A percentile compares a stretch with the other conserved stretches of the same genome.
These are phyloP conservation scores for Erysimum cheiranthoides DNA, from an alignment of 345 rosid species.

Conservation along the genomic window DNA sequence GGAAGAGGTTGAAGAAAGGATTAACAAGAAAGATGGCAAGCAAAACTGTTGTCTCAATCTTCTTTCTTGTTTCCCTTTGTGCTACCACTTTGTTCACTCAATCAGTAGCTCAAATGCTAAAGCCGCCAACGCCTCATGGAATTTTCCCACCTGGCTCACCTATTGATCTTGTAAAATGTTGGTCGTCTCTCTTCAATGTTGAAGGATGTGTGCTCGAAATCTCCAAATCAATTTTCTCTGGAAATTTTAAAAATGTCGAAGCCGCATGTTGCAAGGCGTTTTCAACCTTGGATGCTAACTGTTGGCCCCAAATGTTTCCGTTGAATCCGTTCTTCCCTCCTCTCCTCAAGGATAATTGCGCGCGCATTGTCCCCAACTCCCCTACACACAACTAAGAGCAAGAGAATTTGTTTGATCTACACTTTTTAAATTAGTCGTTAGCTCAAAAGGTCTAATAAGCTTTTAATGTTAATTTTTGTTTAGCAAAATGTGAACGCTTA, in stretches of 20 bases:
- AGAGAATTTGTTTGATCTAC: not conserved
- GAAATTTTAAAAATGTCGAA: constrained; percentile 11
- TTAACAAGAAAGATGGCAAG: constrained; percentile 14
- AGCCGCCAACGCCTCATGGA: not conserved
- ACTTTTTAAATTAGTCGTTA: not conserved
- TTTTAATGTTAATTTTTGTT: not conserved
- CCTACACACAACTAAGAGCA: not conserved
- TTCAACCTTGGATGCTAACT: constrained; percentile 12
- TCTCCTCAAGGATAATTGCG: constrained; percentile 27
- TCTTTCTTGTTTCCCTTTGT: not conserved
- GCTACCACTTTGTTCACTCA: constrained; percentile 7
- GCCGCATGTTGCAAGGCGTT: constrained; percentile 36
- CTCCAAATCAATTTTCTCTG: constrained; percentile 22
- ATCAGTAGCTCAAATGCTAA: constrained; percentile 20
- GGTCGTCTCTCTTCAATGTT: constrained; percentile 27
- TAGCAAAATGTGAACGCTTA: not conserved
- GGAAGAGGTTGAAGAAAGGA: not conserved
- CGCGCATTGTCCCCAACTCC: not conserved
- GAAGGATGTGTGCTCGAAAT: constrained; percentile 40
- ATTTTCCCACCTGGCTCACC: constrained; percentile 1
- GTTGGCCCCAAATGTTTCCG: constrained; percentile 40
- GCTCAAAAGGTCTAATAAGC: not conserved
- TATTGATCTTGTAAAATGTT: constrained; percentile 31
- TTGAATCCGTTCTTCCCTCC: constrained; percentile 23
- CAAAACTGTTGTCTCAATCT: not conserved